phyloP scores from a whole-genome alignment of 148 eudicot genomes.

The Salicornia ramosissima region DNA sequence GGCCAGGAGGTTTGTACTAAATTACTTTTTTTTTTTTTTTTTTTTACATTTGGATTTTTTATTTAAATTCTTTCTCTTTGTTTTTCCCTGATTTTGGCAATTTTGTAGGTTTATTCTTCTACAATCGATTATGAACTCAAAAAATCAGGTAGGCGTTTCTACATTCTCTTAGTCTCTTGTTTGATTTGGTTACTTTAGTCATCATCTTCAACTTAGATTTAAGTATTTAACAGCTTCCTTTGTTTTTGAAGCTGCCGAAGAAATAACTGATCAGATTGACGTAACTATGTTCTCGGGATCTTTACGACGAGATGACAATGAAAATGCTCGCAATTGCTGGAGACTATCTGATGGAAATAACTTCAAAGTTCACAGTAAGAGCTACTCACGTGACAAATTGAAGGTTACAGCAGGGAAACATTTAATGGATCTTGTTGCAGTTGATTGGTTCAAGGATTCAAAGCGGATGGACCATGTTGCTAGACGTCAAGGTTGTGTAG shows the following conservation, averaged over 20 bases:
- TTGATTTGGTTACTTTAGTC: not conserved
- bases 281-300: conserved; percentile 79
- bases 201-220: not conserved
- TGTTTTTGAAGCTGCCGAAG: conserved; percentile 57
- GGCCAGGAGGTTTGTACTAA: conserved; percentile 61
- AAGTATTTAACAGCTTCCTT: conserved; percentile 6
- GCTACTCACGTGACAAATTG: conserved; percentile 66
- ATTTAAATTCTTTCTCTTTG: too few relatives aligned
- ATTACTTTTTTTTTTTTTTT: too few relatives aligned
- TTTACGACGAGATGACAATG: conserved; percentile 66
- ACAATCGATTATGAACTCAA: conserved; percentile 43
- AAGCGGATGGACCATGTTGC: conserved; percentile 96
- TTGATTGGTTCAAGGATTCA: conserved; percentile 90
- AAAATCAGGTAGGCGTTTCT: conserved; percentile 40
- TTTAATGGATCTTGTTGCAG: conserved; percentile 94
- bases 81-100: not conserved
- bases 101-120: conserved; percentile 41
- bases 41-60: too few relatives aligned
- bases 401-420: conserved; percentile 90
- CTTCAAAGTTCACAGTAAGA: conserved; percentile 88
- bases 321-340: conserved; percentile 90
- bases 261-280: conserved; percentile 59
- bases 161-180: conserved; percentile 2
- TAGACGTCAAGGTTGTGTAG: conserved; percentile 88
- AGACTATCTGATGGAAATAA: conserved; percentile 81